A percentile compares a stretch with the other conserved stretches of the same genome.
phyloP scores from a whole-genome alignment of 495 filamentous ascomycete species.

The Penicillium fimorum region DNA sequence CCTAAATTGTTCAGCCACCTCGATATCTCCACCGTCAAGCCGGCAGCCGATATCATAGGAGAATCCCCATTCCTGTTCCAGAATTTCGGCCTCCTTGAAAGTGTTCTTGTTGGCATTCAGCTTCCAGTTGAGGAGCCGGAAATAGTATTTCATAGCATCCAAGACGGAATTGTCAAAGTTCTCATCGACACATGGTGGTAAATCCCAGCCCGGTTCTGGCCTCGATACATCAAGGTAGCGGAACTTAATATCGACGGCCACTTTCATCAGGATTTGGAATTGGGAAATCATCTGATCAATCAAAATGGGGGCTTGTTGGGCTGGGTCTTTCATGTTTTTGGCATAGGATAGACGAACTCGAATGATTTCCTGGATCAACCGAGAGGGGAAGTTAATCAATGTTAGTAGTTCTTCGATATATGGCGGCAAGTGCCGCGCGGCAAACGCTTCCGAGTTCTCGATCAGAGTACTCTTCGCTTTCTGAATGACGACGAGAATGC shows the following conservation, averaged over 20 bases:
- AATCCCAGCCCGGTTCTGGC: slow-evolving; percentile 89
- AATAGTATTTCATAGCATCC: slow-evolving; percentile 95
- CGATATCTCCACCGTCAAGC: slow-evolving; percentile 87
- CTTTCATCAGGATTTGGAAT: slow-evolving; percentile 87
- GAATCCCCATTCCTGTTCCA: slow-evolving; percentile 97
- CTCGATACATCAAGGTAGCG: slow-evolving; percentile 80
- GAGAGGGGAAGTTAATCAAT: slow-evolving; percentile 93
- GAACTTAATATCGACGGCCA: slow-evolving; percentile 89
- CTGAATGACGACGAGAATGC: slow-evolving; percentile 75
- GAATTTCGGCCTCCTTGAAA: slow-evolving; percentile 95
- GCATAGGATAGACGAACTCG: slow-evolving; percentile 88
- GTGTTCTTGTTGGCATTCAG: slow-evolving; percentile 97
- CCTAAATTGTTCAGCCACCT: slow-evolving; percentile 99
- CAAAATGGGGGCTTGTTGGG: slow-evolving; percentile 82
- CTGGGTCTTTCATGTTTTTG: slow-evolving; percentile 87
- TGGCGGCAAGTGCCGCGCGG: slow-evolving; percentile 86
- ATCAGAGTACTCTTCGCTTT: slow-evolving; percentile 95
- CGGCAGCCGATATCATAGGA: slow-evolving; percentile 87
- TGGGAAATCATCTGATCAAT: slow-evolving; percentile 96
- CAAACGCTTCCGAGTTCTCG: slow-evolving; percentile 78
- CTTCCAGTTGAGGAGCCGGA: slow-evolving; percentile 96
- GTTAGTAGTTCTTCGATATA: slow-evolving; percentile 97
- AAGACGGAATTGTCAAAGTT: slow-evolving; percentile 94
- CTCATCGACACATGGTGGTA: slow-evolving; percentile 95
- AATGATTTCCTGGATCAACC: slow-evolving; percentile 95